Base-by-base conservation (phyloP, 768 basidiomycete genomes). In the Tylopilus rubrobrunneus region DNA sequence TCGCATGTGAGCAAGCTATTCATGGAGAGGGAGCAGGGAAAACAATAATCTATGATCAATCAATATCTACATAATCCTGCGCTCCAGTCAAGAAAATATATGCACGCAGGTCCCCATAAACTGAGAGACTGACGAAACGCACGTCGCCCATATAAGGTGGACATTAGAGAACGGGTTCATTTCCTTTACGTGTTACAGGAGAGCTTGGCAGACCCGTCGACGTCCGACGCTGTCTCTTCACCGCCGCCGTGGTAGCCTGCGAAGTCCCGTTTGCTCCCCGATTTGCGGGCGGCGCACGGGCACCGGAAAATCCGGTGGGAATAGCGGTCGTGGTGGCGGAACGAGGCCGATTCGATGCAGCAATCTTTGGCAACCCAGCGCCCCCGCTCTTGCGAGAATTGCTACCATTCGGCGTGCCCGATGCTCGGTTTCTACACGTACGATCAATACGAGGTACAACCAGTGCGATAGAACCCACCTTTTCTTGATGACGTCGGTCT, bases 401-500 rank as follows among this genome's bases (percentile, higher is more conserved):
- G 53, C 77, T 77, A 21, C 64, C 64, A 64, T 79, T 84, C 4
- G 86, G 84, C 31, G 86, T 74, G 31, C 89, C 89, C 49, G 89
- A 89, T 36, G 89, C 87, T 41, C 89, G 85, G 69, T 92, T 92
- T 65, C 89, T 92, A 31, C 51, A 14, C 5, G 23, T 0, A 49
- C n/a, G 48, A 49, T 52, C 34, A 49, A 40, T 33, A 54, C 14
- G n/a, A 25, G n/a, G 36, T 19, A 41, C 28, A 29, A 12, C 33
- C 23, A 28, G 52, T 40, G 49, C 14, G 34, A 46, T 28, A 37
- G 54, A 48, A 23, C 74, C 23, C 62, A 91, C 91, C 91, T 78
- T 76, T 97, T 98, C 85, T 98, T 97, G 73, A 96, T 97, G 44
- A 95, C 88, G 68, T 98, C 92, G 41, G 95, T 98, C 80, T 97